Evolutionary conservation across 1,284 basidiomycete genomes (phyloP).

Genomic region (Athelia psychrophila): DNA sequence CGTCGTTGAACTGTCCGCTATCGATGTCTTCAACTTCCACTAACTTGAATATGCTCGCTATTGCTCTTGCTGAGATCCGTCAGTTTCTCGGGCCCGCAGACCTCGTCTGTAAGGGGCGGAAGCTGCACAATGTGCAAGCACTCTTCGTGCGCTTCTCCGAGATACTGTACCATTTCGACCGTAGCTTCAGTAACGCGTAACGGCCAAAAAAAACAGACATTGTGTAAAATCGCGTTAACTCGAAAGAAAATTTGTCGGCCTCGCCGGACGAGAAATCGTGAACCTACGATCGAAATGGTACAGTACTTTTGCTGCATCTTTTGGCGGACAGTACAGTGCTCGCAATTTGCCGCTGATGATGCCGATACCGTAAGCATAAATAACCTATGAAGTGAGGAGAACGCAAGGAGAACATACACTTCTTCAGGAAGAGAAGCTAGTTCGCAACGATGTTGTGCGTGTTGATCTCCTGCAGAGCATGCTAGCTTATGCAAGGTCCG

Average conservation of each 20-base stretch:
- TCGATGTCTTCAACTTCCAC: too few relatives aligned
- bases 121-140: slow-evolving; percentile 95
- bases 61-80: slow-evolving; percentile 87
- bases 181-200: too few relatives aligned
- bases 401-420: slow-evolving; percentile 51
- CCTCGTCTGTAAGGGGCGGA: slow-evolving; percentile 94
- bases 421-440: slow-evolving; percentile 93
- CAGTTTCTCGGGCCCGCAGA: slow-evolving; percentile 92
- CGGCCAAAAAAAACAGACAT: too few relatives aligned
- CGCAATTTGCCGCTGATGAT: slow-evolving; percentile 81
- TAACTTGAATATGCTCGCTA: too few relatives aligned
- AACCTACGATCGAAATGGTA: too few relatives aligned
- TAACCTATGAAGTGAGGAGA: slow-evolving; percentile 2
- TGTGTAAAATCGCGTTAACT: too few relatives aligned
- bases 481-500: background rate
- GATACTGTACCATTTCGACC: too few relatives aligned
- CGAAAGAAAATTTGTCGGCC: too few relatives aligned
- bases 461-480: slow-evolving; percentile 87
- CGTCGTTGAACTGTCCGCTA: too few relatives aligned
- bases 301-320: slow-evolving; percentile 99
- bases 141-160: slow-evolving; percentile 91
- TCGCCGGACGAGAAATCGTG: too few relatives aligned
- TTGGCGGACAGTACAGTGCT: slow-evolving; percentile 92
- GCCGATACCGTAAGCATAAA: background rate
- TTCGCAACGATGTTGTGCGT: slow-evolving; percentile 98